Conservation (phyloP, 148 eudicot species). For the Vaccinium darrowii region DNA sequence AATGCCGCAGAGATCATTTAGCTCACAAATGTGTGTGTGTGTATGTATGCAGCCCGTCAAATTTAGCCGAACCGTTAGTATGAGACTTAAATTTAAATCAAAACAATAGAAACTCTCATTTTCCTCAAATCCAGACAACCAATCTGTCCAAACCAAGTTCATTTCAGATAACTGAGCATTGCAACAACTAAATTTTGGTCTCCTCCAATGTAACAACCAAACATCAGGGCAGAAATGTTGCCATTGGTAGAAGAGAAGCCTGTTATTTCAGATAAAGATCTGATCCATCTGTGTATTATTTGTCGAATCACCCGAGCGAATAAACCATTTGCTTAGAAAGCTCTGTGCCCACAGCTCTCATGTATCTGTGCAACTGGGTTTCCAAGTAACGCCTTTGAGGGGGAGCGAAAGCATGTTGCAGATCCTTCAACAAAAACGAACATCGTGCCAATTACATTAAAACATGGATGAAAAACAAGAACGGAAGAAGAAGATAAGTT, state of each 20-base stretch:
- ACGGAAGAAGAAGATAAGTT: background rate
- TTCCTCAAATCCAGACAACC: background rate
- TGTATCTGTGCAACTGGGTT: conserved; percentile 50
- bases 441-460: background rate
- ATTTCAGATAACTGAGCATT: background rate
- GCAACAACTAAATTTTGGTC: background rate
- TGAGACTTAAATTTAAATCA: background rate
- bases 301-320: conserved; percentile 39
- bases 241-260: background rate
- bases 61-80: background rate
- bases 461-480: background rate
- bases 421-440: conserved; percentile 48
- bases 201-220: background rate
- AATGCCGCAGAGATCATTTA: too few species aligned
- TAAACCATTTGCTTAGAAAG: conserved; percentile 74
- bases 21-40: background rate
- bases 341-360: conserved; percentile 58
- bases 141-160: background rate
- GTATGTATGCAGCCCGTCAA: background rate
- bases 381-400: conserved; percentile 39
- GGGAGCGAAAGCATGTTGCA: conserved; percentile 44
- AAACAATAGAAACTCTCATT: background rate
- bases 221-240: conserved; percentile 7
- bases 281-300: background rate
- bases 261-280: conserved; percentile 6